Evolutionary conservation across 805 yeast genomes (phyloP), one percentile per base, ranked within the genome.

Genomic region (Metahyphopichia silvanorum): DNA sequence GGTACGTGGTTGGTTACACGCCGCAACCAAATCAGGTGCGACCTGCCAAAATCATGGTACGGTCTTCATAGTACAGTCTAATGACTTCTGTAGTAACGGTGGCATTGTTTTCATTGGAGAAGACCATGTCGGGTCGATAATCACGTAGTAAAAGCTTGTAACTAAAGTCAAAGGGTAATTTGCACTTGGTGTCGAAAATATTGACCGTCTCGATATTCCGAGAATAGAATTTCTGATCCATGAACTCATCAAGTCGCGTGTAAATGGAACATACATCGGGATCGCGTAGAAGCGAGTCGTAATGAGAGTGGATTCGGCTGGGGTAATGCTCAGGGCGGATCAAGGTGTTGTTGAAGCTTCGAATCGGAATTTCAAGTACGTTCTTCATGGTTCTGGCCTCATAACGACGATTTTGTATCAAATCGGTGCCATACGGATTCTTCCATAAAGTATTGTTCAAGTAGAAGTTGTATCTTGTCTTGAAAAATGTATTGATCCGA

Each of bases 121-220:
- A 25, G 11, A 33, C 42, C 7, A 44, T 43, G 9, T 31, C 21
- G 11, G 55, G 55, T 29, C 57, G 36, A 34, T 55, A 55, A 36
- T 55, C 60, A 19, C 53, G 40, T 13, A 55, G 38, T 17, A 55
- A 42, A 13, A 48, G 41, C 47, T 42, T 39, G 8, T 51, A 41
- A 17, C 40, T 50, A 28, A 34, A 45, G 36, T 55, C 60, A 33
- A 40, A 53, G 35, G 53, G 60, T 26, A 55, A 38, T 9, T 43
- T 30, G 20, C 38, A 37, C 5, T 36, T 22, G 9, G 35, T 37
- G 24, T 49, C 38, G 32, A 53, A 55, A 28, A 55, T 49, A 20
- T 51, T 37, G 9, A 55, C 37, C 16, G 44, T 51, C 31, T 55
- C 60, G 5, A 55, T 51, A 30, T 55, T 55, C 27, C 59, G 34